phyloP scores from a whole-genome alignment of 2,329 filamentous ascomycete species.

The Amauroascus verrucosus region DNA sequence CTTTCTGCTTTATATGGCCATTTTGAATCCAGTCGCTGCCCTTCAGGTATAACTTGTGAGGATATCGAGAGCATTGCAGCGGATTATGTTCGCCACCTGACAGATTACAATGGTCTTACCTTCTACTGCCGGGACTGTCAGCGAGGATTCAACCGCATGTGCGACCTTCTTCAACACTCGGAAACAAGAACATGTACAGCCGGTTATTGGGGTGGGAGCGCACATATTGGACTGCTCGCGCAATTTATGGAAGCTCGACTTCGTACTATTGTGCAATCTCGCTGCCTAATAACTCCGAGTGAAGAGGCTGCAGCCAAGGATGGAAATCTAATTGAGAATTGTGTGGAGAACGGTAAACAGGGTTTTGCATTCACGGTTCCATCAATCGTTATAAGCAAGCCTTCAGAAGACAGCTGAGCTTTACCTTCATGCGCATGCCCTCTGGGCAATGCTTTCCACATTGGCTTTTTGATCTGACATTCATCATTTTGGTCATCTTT shows the following conservation, averaged over 20 bases:
- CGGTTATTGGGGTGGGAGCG: slow-evolving; percentile 15
- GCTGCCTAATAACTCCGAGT: background rate
- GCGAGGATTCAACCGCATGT: slow-evolving; percentile 15
- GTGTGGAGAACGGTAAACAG: background rate
- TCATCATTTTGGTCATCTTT: background rate
- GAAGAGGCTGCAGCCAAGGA: background rate
- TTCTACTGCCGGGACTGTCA: slow-evolving; percentile 17
- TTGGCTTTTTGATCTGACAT: background rate
- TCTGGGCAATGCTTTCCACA: background rate
- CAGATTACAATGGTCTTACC: background rate
- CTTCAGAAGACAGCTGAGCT: background rate
- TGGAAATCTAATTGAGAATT: background rate
- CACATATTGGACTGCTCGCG: slow-evolving; percentile 13
- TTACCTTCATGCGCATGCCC: background rate
- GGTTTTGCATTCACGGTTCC: background rate
- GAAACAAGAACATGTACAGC: slow-evolving; percentile 17
- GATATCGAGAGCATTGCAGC: slow-evolving; percentile 14
- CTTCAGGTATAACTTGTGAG: slow-evolving; percentile 13
- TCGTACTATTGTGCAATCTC: background rate
- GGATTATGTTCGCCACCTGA: background rate
- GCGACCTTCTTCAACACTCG: slow-evolving; percentile 20
- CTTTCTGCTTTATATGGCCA: slow-evolving; percentile 19
- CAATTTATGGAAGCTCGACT: slow-evolving; percentile 13
- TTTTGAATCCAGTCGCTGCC: slow-evolving; percentile 19
- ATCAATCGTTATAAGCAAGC: background rate